These are phyloP conservation scores for Diaporthe eres DNA, from an alignment of 2,329 filamentous ascomycete genomes.

Conservation along the genomic window DNA sequence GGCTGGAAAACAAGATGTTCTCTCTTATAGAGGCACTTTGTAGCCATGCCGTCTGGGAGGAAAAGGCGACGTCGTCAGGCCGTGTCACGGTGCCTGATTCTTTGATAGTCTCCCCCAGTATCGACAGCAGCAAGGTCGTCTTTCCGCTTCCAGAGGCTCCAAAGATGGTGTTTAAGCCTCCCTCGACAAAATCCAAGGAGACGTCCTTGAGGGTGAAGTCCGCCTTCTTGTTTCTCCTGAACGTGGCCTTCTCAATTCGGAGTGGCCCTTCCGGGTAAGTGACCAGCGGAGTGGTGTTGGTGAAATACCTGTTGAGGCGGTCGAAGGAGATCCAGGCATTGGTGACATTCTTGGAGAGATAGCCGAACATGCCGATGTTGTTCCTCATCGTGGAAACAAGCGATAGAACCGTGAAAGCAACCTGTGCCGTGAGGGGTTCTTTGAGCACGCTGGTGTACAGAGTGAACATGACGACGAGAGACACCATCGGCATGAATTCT, in stretches of 20 bases:
- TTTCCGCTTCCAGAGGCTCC: constrained; percentile 71
- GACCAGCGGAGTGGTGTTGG: constrained; percentile 62
- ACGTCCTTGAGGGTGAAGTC: constrained; percentile 64
- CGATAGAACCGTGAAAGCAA: constrained; percentile 70
- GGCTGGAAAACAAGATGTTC: constrained; percentile 68
- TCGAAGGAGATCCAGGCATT: constrained; percentile 63
- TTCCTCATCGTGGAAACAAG: constrained; percentile 67
- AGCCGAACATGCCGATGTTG: constrained; percentile 65
- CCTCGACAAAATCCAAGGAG: constrained; percentile 65
- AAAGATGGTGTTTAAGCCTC: constrained; percentile 67
- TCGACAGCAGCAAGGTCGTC: constrained; percentile 67
- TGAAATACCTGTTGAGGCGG: constrained; percentile 68
- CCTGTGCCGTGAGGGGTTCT: constrained; percentile 65
- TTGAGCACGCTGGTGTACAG: constrained; percentile 64
- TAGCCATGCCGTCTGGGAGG: constrained; percentile 70
- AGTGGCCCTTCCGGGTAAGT: constrained; percentile 65
- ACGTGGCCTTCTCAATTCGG: constrained; percentile 60
- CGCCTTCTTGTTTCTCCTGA: constrained; percentile 65
- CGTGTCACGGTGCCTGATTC: constrained; percentile 63
- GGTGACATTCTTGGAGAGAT: constrained; percentile 57
- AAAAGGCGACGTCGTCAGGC: constrained; percentile 68
- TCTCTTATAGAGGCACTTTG: constrained; percentile 69
- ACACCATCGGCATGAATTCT: constrained; percentile 66
- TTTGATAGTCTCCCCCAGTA: constrained; percentile 68
- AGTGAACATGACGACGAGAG: constrained; percentile 68